Evolutionary conservation across 2,329 filamentous ascomycete genomes (phyloP), one percentile per base, ranked within the genome.

Genomic region (Trichoderma citrinoviride): DNA sequence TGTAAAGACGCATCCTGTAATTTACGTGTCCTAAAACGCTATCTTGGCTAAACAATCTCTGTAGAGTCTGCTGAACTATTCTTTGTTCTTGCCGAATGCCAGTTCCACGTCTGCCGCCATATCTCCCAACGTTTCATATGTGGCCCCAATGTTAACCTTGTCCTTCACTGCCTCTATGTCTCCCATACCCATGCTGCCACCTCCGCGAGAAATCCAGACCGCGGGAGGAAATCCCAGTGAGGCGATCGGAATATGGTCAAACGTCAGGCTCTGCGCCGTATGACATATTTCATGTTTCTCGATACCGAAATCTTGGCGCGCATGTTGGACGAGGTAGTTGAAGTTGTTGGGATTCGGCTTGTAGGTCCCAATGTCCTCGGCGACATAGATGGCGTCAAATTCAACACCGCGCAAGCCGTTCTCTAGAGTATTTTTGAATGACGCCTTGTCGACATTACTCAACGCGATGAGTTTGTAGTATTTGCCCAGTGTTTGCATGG

Each of bases 341-440:
- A 92, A 92, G 70, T 91, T 91, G 19, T 73, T 73, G 33, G 76
- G 73, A 66, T 84, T 77, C 0, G 90, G 90, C 77, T 92, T 92
- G 74, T 92, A 92, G 7, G 79, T 81, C 0, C 90, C 88, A 61
- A 92, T 85, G 50, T 89, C 83, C 75, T 92, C 80, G 3, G 90
- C 90, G 3, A 88, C 91, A 74, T 89, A 85, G 23, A 90, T 79
- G 3, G 82, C 81, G 70, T 90, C 88, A 71, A 91, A 81, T 5
- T 55, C 40, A 2, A 84, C 80, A 0, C 81, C 82, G 17, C 77
- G 73, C 10, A 91, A 76, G 19, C 73, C 73, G 10, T 66, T 66
- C 58, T 14, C 55, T 7, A 68, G 72, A 62, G 70, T 73, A 17
- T 65, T 66, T n/a, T 29, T 52, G 49, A 72, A 72, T 3, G 66